Base-by-base conservation (phyloP, 176 grass and related monocot species). In the Hsuehochloa calcarea region DNA sequence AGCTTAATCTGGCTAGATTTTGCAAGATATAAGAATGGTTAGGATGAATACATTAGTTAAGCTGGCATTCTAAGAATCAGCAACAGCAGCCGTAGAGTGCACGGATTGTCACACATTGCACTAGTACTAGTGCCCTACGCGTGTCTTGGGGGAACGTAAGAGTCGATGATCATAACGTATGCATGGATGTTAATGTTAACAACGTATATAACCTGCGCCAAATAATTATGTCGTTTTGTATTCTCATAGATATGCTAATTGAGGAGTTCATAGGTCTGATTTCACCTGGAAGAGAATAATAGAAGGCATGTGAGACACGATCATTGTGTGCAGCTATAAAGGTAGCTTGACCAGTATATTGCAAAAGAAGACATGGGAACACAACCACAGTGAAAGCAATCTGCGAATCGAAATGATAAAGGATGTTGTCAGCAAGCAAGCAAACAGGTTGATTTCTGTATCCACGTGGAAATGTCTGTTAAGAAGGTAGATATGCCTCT, bases 261-360 rank as follows among this genome's bases (percentile, higher is more conserved):
- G 15, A 71, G 63, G 35, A 68, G 38, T 68, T 64, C 58, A 3
- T 60, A 41, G 60, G 47, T 68, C 13, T 20, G 12, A 70, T 41
- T 34, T 51, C 82, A 93, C 93, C 85, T 85, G 93, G 95, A 80
- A 98, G 86, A 10, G 95, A 95, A 68, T 4, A 58, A 85, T 95
- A 98, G 69, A 98, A 98, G 69, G 89, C 75, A 65, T 93, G 82
- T 54, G 4, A 39, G 14, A 85, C 79, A 22, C 27, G 37, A 7
- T 52, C 1, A 8, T 22, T 86, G 26, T 98, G 34, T 9, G 49
- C 40, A 85, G 86, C 80, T 68, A 95, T 82, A 80, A 85, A 98
- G 22, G 95, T 90, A 70, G 95, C 93, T 83, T 98, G 92, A 22
- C 95, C 95, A 80, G 91, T 90, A 82, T 98, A 98, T 80, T 94